A percentile compares a stretch with the other conserved stretches of the same genome.
Conservation (phyloP, 495 filamentous ascomycete genomes). For the Aspergillus funiculosus region DNA sequence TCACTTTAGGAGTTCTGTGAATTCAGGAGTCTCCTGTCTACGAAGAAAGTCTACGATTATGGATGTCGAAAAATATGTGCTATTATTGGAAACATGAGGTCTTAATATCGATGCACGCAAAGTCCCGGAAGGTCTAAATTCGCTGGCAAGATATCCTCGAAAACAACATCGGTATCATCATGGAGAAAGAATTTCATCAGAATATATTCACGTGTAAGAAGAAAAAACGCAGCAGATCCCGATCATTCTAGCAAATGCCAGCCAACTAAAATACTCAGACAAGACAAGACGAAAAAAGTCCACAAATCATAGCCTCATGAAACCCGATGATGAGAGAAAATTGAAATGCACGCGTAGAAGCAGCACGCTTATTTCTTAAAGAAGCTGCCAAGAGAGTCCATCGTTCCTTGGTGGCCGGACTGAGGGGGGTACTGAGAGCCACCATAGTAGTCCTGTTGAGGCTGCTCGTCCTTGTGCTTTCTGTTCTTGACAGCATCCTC, state of each 20-base stretch:
- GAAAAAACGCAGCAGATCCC: neutral
- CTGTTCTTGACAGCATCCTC: conserved; percentile 45
- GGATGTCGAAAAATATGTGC: no score
- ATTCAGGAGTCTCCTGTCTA: no score
- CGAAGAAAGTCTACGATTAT: no score
- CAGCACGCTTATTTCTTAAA: conserved; percentile 36
- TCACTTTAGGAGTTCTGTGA: neutral
- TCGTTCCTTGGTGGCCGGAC: conserved; percentile 23
- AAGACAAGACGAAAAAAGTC: neutral
- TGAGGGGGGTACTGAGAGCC: conserved; percentile 20
- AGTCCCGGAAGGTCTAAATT: no score
- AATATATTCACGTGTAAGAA: neutral
- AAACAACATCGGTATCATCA: conserved; percentile 14
- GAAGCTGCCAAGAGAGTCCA: conserved; percentile 40
- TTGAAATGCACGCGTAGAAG: conserved; percentile 1
- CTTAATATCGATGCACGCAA: no score
- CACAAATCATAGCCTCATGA: conserved; percentile 10
- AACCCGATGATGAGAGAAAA: conserved; percentile 2
- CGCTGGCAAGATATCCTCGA: neutral
- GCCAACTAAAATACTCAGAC: neutral
- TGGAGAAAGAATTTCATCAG: neutral
- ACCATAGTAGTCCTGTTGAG: conserved; percentile 19
- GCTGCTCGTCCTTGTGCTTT: conserved; percentile 28
- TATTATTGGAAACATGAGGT: no score
- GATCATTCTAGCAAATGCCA: conserved; percentile 7